These are phyloP conservation scores for Blastobotrys elegans DNA, from an alignment of 1,139 yeast genomes.

Conservation along the genomic window DNA sequence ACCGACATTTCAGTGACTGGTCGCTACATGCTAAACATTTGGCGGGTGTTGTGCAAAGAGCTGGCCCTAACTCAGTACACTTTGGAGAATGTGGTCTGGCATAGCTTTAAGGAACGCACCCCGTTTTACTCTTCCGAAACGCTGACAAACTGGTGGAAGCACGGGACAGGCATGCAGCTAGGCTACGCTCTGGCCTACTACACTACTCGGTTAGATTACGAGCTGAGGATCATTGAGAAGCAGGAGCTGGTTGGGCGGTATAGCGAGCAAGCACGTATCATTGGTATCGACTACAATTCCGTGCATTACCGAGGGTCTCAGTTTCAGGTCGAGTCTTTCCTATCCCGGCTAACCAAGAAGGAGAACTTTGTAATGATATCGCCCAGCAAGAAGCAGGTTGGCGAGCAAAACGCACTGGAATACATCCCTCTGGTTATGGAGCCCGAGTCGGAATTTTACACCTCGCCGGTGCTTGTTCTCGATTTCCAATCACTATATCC, in stretches of 20 bases:
- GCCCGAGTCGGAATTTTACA: slow-evolving; percentile 78
- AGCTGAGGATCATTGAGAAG: slow-evolving; percentile 48
- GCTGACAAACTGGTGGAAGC: slow-evolving; percentile 48
- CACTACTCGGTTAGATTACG: slow-evolving; percentile 44
- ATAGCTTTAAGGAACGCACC: slow-evolving; percentile 58
- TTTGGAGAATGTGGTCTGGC: slow-evolving; percentile 69
- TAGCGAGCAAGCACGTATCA: slow-evolving; percentile 76
- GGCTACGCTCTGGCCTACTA: slow-evolving; percentile 49
- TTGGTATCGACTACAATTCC: slow-evolving; percentile 87
- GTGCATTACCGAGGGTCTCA: slow-evolving; percentile 90
- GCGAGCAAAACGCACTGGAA: slow-evolving; percentile 79
- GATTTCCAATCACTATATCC: slow-evolving; percentile 96
- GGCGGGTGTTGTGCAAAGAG: slow-evolving; percentile 71
- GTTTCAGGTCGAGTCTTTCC: slow-evolving; percentile 81
- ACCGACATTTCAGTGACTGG: slow-evolving; percentile 68
- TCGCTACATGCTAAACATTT: slow-evolving; percentile 73
- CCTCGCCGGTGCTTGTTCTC: slow-evolving; percentile 80
- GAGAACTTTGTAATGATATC: slow-evolving; percentile 71
- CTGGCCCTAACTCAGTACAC: slow-evolving; percentile 62
- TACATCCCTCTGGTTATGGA: slow-evolving; percentile 90
- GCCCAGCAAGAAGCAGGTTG: slow-evolving; percentile 77
- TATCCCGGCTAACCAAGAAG: slow-evolving; percentile 66
- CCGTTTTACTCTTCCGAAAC: slow-evolving; percentile 56
- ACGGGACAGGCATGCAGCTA: slow-evolving; percentile 26
- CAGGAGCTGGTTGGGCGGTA: slow-evolving; percentile 68